phyloP scores from a whole-genome alignment of 2,329 filamentous ascomycete species.

The Microsporum canis region DNA sequence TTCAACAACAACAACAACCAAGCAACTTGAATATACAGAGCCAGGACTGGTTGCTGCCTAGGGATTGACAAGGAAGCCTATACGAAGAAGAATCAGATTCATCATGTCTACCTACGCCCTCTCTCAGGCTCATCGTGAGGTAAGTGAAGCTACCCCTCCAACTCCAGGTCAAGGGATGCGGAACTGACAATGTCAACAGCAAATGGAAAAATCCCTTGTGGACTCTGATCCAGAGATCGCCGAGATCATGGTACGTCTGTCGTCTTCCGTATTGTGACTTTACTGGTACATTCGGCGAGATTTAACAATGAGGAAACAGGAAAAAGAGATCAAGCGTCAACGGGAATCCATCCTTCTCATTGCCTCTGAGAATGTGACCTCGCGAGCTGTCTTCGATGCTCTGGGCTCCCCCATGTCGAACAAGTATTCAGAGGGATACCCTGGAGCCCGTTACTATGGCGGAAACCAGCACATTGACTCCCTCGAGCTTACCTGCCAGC shows the following conservation, averaged over 20 bases:
- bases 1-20: not conserved
- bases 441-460: slow-evolving; percentile 96
- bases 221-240: slow-evolving; percentile 91
- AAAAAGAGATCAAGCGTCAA: slow-evolving; percentile 90
- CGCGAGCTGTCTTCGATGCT: slow-evolving; percentile 93
- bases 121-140: slow-evolving; percentile 54
- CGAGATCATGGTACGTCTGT: slow-evolving; percentile 72
- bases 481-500: slow-evolving; percentile 91
- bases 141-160: slow-evolving; percentile 30
- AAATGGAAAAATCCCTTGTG: slow-evolving; percentile 90
- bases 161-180: not conserved
- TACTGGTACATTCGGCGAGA: not conserved
- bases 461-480: slow-evolving; percentile 98
- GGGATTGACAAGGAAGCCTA: not conserved
- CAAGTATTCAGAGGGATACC: slow-evolving; percentile 99
- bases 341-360: slow-evolving; percentile 98
- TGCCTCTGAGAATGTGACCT: slow-evolving; percentile 98
- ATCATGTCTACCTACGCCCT: slow-evolving; percentile 49
- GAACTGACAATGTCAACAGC: slow-evolving; percentile 40
- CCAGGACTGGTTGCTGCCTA: not conserved
- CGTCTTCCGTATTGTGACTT: not conserved
- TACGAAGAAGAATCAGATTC: slow-evolving; percentile 7
- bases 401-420: slow-evolving; percentile 92
- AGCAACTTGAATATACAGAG: not conserved
- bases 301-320: slow-evolving; percentile 40